These are phyloP conservation scores for Thalassiosira delicatula DNA, from an alignment of 352 stramenopile genomes.

Conservation along the genomic window DNA sequence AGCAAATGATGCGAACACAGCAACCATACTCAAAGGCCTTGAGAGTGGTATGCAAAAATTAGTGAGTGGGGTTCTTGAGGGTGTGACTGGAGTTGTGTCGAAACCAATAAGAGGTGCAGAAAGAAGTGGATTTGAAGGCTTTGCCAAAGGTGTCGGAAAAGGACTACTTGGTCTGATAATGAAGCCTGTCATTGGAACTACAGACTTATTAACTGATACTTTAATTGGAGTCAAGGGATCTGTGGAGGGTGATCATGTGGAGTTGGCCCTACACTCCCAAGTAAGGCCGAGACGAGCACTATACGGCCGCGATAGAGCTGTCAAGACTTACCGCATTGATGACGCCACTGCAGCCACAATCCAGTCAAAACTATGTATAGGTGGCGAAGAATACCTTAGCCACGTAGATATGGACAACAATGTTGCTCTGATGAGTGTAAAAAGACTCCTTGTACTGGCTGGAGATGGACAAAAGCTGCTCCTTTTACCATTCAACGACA, in stretches of 20 bases:
- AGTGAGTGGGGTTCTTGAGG: conserved; percentile 81
- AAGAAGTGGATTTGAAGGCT: conserved; percentile 84
- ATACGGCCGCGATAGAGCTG: conserved; percentile 76
- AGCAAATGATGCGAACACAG: conserved; percentile 48
- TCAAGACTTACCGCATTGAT: conserved; percentile 70
- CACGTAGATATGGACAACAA: conserved; percentile 76
- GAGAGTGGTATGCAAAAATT: conserved; percentile 82
- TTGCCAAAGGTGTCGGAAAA: conserved; percentile 86
- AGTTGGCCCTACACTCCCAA: conserved; percentile 56
- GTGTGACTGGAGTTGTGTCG: conserved; percentile 83
- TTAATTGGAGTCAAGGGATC: conserved; percentile 85
- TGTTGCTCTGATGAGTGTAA: conserved; percentile 78
- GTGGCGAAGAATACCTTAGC: conserved; percentile 77
- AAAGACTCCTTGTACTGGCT: conserved; percentile 68
- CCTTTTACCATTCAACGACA: conserved; percentile 69
- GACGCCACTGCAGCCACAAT: conserved; percentile 76
- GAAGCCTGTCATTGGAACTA: conserved; percentile 87
- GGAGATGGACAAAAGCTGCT: conserved; percentile 69
- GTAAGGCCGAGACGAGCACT: conserved; percentile 75
- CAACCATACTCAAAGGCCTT: conserved; percentile 74
- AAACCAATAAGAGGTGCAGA: conserved; percentile 84
- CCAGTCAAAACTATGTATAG: conserved; percentile 66
- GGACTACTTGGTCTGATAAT: conserved; percentile 86
- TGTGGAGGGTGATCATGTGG: conserved; percentile 52
- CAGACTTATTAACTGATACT: conserved; percentile 85